Percentiles rank a stretch among this genome's conserved stretches.
Evolutionary conservation across 176 grass and related monocot genomes (phyloP).

Genomic region (Hordeum marinum): DNA sequence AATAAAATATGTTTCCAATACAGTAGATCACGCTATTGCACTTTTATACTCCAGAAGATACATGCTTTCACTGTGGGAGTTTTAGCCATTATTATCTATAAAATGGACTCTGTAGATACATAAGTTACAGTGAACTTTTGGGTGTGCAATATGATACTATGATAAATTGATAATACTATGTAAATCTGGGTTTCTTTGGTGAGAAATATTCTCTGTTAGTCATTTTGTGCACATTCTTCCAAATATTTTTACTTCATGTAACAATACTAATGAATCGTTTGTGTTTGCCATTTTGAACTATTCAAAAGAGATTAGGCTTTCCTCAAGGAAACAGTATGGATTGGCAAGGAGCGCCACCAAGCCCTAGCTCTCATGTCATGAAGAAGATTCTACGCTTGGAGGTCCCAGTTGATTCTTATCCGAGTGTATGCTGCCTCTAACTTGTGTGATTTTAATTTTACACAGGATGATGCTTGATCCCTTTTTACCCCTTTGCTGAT

Average conservation of each 20-base stretch:
- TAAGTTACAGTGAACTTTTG: background rate
- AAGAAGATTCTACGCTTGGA: slow-evolving; percentile 94
- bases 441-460: background rate
- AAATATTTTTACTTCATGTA: background rate
- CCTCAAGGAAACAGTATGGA: slow-evolving; percentile 80
- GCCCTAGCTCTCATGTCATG: slow-evolving; percentile 70
- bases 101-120: background rate
- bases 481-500: slow-evolving; percentile 29
- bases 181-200: background rate
- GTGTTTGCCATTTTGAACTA: slow-evolving; percentile 26
- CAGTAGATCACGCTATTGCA: background rate
- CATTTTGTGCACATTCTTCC: background rate
- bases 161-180: background rate
- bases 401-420: slow-evolving; percentile 83
- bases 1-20: background rate
- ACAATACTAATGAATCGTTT: slow-evolving; percentile 24
- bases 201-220: background rate
- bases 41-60: slow-evolving; percentile 9
- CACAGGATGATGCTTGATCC: background rate
- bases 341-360: slow-evolving; percentile 87
- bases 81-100: background rate
- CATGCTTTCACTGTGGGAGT: slow-evolving; percentile 2
- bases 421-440: slow-evolving; percentile 51
- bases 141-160: background rate
- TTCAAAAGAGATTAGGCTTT: slow-evolving; percentile 68